Base-by-base conservation (phyloP, 2,329 filamentous ascomycete species). In the Trichoderma hamatum region DNA sequence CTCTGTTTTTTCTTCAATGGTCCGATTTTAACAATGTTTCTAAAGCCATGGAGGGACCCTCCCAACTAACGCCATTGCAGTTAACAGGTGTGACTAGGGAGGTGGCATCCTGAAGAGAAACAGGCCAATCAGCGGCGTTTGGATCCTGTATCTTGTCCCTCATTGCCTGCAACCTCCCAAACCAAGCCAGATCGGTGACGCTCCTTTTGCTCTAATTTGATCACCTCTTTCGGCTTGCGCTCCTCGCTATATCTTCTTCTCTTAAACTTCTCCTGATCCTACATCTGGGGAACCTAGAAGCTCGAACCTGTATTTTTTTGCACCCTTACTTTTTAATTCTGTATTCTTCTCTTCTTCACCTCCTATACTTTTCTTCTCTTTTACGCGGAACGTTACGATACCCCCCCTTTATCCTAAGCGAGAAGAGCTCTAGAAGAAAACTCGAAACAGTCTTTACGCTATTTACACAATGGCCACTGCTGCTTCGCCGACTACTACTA, bases 401-500 rank as follows among this genome's bases (percentile, higher is more conserved):
- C 21, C 21, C n/a, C n/a, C 32, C 55, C 3, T 43, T 43, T 49
- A 24, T 13, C 9, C n/a, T 21, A 21, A 49, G n/a, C 21, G 3
- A 28, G 4, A 30, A 54, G 51, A 54, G 11, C 21, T 49, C 46
- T 13, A 24, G 5, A 54, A 28, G 4, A 52, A 54, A 16, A 54
- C 6, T 26, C 24, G 24, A 26, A 28, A 54, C 16, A 43, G 39
- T 43, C 56, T 5, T 36, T n/a, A 16, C 10, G 36, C 10, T 14
- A 34, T 21, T 21, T 28, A 55, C 58, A 46, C 55, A 62, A 77
- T 79, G 76, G 68, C 76, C 43, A 70, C 73, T 64, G 71, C 72
- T 19, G 72, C 71, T 26, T 80, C 79, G 54, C 77, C 79, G 21
- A 76, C 74, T 28, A 74, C 74, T 21, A 70, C 72, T 9, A 26